Evolutionary conservation across 768 basidiomycete genomes (phyloP), one percentile per base, ranked within the genome.

Genomic region (Leccinum longicurvipes): DNA sequence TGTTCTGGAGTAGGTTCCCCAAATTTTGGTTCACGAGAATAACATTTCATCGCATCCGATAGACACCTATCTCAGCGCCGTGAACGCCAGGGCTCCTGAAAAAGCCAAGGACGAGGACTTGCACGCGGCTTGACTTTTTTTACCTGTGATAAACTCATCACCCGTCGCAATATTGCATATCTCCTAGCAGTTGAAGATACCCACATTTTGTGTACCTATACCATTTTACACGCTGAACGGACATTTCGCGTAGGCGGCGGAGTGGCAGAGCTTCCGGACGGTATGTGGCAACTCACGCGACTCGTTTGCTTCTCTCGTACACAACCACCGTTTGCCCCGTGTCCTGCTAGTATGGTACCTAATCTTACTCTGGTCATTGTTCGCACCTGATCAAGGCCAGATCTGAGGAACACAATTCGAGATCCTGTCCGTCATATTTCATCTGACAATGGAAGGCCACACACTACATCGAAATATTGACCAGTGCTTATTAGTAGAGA

Each of bases 1-100:
- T 91, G 57, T 87, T 88, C 74, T 90, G 88, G 89, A 91, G 89
- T 91, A 67, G 46, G 87, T 79, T 10, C 21, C 24, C 4, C 17
- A 6, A 44, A 36, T 55, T 51, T 58, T 50, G 50, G 44, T 41
- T 19, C n/a, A 19, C 11, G 39, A 10, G 46, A 17, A 8, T 6
- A n/a, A 17, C 23, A 14, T 54, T 54, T 55, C 32, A 60, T 45
- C 27, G 29, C 14, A 6, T 49, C 19, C 2, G n/a, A 49, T 51
- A 85, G 83, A 85, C 64, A 82, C 84, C 3, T 85, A 85, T 62
- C 72, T 85, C n/a, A 85, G 84, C 52, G 77, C 77, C 8, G 76
- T 77, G 36, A 85, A 85, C 50, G 77, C 82, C 15, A 60, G 42
- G 23, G 53, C 55, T 17, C 55, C 36, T 5, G 50, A 53, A 25